Base-by-base conservation (phyloP, 169 alveolate species). In the Theileria annulata region DNA sequence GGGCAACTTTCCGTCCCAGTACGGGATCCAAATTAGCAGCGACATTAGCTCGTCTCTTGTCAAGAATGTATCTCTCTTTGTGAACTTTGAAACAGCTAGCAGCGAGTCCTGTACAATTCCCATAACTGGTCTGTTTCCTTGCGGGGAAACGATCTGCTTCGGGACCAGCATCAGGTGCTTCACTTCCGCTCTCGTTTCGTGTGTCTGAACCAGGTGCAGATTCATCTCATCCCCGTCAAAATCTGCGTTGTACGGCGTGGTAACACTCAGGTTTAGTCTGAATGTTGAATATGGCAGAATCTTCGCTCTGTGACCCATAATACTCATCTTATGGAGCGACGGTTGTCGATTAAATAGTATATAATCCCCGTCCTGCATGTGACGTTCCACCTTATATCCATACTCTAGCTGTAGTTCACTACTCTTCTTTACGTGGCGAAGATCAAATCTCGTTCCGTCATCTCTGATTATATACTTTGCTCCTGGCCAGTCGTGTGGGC, bases 181-280 rank as follows among this genome's bases (percentile, higher is more conserved):
- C 56, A 99, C 95, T 87, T 98, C 99, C 3, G 99, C 97, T 25
- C 98, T 87, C 17, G 99, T 96, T 77, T 98, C 99, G 54, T 95
- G 97, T 47, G 98, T 90, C 92, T 99, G 99, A 27, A 99, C 99
- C 58, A 99, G 96, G 88, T 98, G 99, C 93, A 99, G 88, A 91
- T 99, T 99, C 99, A 99, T 99, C 91, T 99, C 99, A 85, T 99
- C 99, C 30, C 99, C 99, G 87, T 99, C 99, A 86, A 99, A 99
- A 87, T 98, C 99, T 3, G 99, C 99, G 93, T 99, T 99, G 92
- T 99, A 99, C 2, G 99, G 99, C 17, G 99, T 94, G 21, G 99
- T 98, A 47, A 97, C 99, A 8, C 99, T 96, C 77, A 98, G 92
- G 93, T 99, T 99, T 68, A 98, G 89, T 64, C 99, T 94, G 93